Percentiles rank a stretch among this genome's conserved stretches.
These are phyloP conservation scores for apple (Malus domestica) DNA, from an alignment of 306 rosid species.

Conservation along the genomic window ASM211411v1 NC_041802.1:3346001-3346500, in stretches of 20 bases:
- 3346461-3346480: background rate
- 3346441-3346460: background rate
- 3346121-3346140: background rate
- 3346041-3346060: background rate
- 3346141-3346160: background rate
- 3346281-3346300: background rate
- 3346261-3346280: background rate
- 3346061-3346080: background rate
- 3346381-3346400: too few relatives aligned
- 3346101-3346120: too few relatives aligned
- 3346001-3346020: too few relatives aligned
- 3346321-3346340: background rate
- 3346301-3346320: background rate
- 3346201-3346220: background rate
- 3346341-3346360: background rate
- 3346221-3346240: background rate
- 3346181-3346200: background rate
- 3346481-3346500: background rate
- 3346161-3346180: background rate
- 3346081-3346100: background rate
- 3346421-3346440: background rate
- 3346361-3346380: too few relatives aligned
- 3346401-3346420: background rate
- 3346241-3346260: too few relatives aligned
- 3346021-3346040: background rate